Evolutionary conservation across 2,329 filamentous ascomycete species (phyloP).

Genomic region (Decorospora gaudefroyi): DNA sequence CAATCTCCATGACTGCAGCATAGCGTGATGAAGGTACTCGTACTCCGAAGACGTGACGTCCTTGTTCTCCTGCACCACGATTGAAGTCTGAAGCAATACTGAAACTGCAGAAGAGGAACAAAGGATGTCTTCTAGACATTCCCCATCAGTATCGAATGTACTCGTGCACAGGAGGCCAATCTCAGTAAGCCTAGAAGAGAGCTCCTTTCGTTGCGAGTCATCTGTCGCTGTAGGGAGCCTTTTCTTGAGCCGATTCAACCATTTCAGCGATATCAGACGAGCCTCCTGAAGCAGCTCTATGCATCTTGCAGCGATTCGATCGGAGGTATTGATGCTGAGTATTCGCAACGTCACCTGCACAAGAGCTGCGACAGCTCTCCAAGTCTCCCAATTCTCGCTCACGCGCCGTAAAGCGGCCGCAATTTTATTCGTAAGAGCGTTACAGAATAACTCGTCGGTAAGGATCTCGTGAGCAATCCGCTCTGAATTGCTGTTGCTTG

Average conservation of each 20-base stretch:
- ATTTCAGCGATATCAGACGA: too few relatives aligned
- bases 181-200: constrained; percentile 45
- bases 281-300: too few relatives aligned
- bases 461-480: constrained; percentile 49
- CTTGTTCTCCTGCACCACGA: constrained; percentile 20
- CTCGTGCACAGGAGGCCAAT: constrained; percentile 50
- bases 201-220: constrained; percentile 28
- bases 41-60: constrained; percentile 4
- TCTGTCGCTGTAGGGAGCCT: too few relatives aligned
- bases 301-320: too few relatives aligned
- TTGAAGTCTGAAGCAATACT: constrained; percentile 20
- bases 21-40: constrained; percentile 5
- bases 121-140: constrained; percentile 37
- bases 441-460: constrained; percentile 41
- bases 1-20: constrained; percentile 19
- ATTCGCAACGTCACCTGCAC: not conserved
- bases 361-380: constrained; percentile 42
- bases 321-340: not conserved
- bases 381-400: constrained; percentile 47
- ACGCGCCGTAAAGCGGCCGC: constrained; percentile 14
- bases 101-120: constrained; percentile 4
- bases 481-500: constrained; percentile 10
- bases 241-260: too few relatives aligned
- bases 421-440: constrained; percentile 21
- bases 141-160: constrained; percentile 52